Percentiles rank a stretch among this genome's conserved stretches.
These are phyloP conservation scores for Thermothelomyces thermophilus DNA, from an alignment of 2,329 filamentous ascomycete genomes.

Conservation along the genomic window DNA sequence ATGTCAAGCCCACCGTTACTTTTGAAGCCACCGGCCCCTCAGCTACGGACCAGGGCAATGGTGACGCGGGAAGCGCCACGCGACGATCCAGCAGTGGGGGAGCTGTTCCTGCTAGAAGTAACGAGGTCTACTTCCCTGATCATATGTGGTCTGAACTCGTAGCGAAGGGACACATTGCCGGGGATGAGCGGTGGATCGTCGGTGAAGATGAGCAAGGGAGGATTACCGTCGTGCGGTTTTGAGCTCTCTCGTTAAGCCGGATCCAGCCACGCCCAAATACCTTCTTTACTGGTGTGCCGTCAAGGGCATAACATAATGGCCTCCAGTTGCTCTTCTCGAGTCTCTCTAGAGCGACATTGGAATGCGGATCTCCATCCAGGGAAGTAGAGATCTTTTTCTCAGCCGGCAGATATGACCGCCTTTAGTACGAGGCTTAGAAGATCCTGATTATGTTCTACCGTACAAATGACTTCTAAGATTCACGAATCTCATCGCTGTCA, in stretches of 20 bases:
- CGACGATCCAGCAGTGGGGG: constrained; percentile 18
- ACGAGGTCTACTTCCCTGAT: constrained; percentile 38
- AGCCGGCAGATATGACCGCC: no score
- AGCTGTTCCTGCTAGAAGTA: constrained; percentile 7
- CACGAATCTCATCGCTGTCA: no score
- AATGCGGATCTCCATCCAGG: no score
- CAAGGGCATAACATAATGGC: no score
- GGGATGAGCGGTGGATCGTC: constrained; percentile 56
- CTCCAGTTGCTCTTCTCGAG: constrained; percentile 4
- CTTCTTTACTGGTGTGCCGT: constrained; percentile 9
- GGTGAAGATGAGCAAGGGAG: constrained; percentile 44
- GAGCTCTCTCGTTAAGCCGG: neutral
- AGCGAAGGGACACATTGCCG: constrained; percentile 47
- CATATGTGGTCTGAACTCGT: constrained; percentile 43
- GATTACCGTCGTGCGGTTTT: constrained; percentile 18
- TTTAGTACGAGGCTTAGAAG: no score
- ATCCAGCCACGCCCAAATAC: neutral
- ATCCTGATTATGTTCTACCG: no score
- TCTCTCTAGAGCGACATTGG: no score
- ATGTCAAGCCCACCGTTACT: constrained; percentile 35
- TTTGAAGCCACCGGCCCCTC: constrained; percentile 24
- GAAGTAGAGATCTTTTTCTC: no score
- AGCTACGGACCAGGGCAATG: constrained; percentile 9
- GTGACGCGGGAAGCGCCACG: constrained; percentile 21
- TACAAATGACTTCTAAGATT: no score